Evolutionary conservation across 202 grass and related monocot species (phyloP).

Genomic region (Alloteropsis angusta): DNA sequence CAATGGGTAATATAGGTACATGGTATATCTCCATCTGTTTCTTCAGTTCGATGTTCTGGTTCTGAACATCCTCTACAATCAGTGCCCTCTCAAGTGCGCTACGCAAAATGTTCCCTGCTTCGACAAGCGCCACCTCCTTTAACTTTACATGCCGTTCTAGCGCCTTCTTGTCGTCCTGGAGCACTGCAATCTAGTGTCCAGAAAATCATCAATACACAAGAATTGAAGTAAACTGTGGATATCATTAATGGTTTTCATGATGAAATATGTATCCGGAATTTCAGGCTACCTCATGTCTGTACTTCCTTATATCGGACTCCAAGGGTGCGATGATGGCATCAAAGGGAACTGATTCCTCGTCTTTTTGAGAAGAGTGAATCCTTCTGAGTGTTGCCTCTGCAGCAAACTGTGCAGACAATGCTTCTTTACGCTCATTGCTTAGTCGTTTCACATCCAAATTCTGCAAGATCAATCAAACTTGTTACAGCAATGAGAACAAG

Average conservation of each 20-base stretch:
- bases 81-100: constrained; percentile 75
- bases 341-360: constrained; percentile 67
- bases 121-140: constrained; percentile 68
- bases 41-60: constrained; percentile 77
- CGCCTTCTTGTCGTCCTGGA: constrained; percentile 81
- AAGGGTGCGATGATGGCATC: constrained; percentile 72
- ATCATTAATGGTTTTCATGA: background rate
- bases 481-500: background rate
- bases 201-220: background rate
- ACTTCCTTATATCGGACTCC: constrained; percentile 78
- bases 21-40: constrained; percentile 87
- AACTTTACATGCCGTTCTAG: constrained; percentile 65
- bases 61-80: constrained; percentile 80
- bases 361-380: constrained; percentile 58
- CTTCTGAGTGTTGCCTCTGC: constrained; percentile 80
- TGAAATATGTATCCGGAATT: background rate
- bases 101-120: constrained; percentile 69
- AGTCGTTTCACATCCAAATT: constrained; percentile 77
- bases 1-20: constrained; percentile 7
- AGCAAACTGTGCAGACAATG: constrained; percentile 66
- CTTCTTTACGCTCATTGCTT: constrained; percentile 68
- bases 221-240: background rate
- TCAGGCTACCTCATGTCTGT: constrained; percentile 58
- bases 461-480: constrained; percentile 24
- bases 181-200: constrained; percentile 48